Percentiles rank a stretch among this genome's conserved stretches.
Conservation (phyloP, 129 eudicot species). For the Kitagawia praeruptora region DNA sequence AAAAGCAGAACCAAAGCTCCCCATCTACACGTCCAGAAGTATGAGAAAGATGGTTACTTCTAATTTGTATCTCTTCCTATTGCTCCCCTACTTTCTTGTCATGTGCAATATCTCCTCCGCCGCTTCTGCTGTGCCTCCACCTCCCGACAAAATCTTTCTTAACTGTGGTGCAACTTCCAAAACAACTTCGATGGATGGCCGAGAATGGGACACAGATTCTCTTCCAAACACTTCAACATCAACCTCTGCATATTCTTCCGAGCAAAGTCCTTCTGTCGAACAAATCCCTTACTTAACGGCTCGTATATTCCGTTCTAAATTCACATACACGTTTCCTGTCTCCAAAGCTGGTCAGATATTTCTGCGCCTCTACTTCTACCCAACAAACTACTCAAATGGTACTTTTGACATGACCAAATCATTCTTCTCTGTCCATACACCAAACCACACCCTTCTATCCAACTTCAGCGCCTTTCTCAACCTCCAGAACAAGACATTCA, state of each 20-base stretch:
- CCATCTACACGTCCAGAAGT: too few species aligned
- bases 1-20: too few species aligned
- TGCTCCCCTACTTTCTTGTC: constrained; percentile 10
- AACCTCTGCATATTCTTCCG: neutral
- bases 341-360: constrained; percentile 39
- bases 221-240: neutral
- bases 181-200: neutral
- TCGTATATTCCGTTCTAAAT: constrained; percentile 22
- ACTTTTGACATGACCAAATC: neutral
- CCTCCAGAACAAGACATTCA: constrained; percentile 16
- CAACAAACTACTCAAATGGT: neutral
- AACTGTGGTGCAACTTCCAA: constrained; percentile 21
- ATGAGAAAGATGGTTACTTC: neutral
- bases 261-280: neutral
- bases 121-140: neutral
- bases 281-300: constrained; percentile 20
- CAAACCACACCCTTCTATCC: constrained; percentile 29
- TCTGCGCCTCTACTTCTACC: constrained; percentile 57
- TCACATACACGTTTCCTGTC: constrained; percentile 41
- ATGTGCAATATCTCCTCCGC: neutral
- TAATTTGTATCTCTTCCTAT: neutral
- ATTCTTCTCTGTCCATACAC: constrained; percentile 2
- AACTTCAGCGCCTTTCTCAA: constrained; percentile 31
- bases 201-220: constrained; percentile 29
- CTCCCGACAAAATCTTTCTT: constrained; percentile 16